phyloP scores from a whole-genome alignment of 805 yeast species.

The Huiozyma sinensis region DNA sequence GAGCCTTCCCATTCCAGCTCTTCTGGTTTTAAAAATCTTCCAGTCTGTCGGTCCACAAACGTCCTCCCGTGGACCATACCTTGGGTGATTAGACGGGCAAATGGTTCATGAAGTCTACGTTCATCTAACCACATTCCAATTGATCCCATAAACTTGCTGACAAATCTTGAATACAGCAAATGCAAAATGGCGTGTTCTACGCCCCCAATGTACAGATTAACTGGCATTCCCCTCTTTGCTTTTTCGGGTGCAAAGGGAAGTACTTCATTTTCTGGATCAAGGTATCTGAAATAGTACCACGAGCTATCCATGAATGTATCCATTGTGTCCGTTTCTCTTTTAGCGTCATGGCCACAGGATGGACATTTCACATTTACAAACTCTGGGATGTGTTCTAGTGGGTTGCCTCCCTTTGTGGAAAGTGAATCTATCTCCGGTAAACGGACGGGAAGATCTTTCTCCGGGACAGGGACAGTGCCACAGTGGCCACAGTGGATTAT shows the following conservation, averaged over 20 bases:
- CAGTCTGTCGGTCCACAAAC: conserved; percentile 56
- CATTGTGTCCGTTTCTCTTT: conserved; percentile 95
- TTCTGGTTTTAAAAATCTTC: conserved; percentile 66
- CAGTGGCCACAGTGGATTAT: conserved; percentile 78
- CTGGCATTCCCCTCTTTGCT: conserved; percentile 57
- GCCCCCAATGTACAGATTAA: conserved; percentile 88
- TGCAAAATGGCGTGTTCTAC: conserved; percentile 95
- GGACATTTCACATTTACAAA: conserved; percentile 77
- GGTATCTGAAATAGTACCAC: conserved; percentile 85
- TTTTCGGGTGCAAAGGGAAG: conserved; percentile 42
- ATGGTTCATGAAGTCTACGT: conserved; percentile 62
- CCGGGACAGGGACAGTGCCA: conserved; percentile 91
- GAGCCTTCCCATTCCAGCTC: conserved; percentile 50
- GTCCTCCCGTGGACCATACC: conserved; percentile 98
- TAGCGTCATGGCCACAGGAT: conserved; percentile 58
- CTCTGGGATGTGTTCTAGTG: conserved; percentile 53
- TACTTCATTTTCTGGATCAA: conserved; percentile 55
- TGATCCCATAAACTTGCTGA: conserved; percentile 65
- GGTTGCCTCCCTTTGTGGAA: conserved; percentile 47
- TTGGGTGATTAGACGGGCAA: conserved; percentile 71
- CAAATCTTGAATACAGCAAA: conserved; percentile 73
- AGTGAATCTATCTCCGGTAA: conserved; percentile 52
- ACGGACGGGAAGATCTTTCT: conserved; percentile 67
- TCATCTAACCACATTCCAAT: conserved; percentile 59
- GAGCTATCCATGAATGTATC: conserved; percentile 97